Conservation (phyloP, 345 rosid genomes). For the Cardamine resedifolia region DNA sequence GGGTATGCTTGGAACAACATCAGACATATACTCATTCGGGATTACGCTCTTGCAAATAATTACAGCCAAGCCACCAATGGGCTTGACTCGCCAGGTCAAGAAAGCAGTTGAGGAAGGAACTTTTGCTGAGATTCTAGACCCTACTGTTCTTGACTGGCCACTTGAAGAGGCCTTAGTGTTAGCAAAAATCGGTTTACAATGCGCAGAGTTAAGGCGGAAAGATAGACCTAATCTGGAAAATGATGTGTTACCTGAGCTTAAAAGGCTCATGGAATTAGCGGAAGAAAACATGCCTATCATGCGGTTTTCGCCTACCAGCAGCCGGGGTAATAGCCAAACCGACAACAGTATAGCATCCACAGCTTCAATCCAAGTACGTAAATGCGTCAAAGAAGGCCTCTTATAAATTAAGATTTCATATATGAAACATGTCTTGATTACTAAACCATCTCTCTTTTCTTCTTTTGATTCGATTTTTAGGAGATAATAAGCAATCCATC, state of each 20-base stretch:
- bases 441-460: not conserved
- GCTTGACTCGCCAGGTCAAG: conserved; percentile 26
- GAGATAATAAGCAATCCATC: conserved; percentile 21
- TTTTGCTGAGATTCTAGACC: conserved; percentile 30
- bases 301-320: not conserved
- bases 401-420: not conserved
- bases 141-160: conserved; percentile 34
- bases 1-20: conserved; percentile 32
- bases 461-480: not conserved
- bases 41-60: conserved; percentile 34
- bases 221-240: conserved; percentile 31
- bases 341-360: not conserved
- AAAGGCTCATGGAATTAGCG: conserved; percentile 23
- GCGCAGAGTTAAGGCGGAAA: conserved; percentile 27
- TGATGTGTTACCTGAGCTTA: conserved; percentile 31
- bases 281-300: conserved; percentile 21
- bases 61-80: conserved; percentile 36
- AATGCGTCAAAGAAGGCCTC: not conserved
- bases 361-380: conserved; percentile 18
- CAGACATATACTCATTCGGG: conserved; percentile 36
- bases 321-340: not conserved
- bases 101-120: conserved; percentile 16
- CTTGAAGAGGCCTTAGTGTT: conserved; percentile 29
- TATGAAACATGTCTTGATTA: conserved; percentile 11
- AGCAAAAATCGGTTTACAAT: conserved; percentile 29